Base-by-base conservation (phyloP, 108 stramenopile species). In the Skeletonema potamos region DNA sequence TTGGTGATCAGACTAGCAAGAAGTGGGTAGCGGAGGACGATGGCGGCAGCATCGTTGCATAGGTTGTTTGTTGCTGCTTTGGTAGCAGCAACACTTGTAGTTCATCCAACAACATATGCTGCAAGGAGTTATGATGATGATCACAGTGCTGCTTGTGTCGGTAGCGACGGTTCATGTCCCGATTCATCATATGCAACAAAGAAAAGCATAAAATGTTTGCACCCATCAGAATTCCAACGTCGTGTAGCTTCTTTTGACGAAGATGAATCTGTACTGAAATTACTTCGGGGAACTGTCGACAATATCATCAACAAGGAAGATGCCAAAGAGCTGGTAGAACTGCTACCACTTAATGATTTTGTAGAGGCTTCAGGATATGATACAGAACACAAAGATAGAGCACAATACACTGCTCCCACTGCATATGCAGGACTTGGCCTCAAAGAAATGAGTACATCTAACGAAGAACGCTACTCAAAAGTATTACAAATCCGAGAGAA, bases 401-500 rank as follows among this genome's bases (percentile, higher is more conserved):
- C 41, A 68, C 60, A 41, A 17, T 76, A 76, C 17, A 58, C 59
- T 32, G 74, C 74, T 0, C 74, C 74, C 0, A 13, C 27, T 2
- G 74, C 56, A 29, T 76, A 76, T 41, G 43, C 74, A 15, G 74
- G 58, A 8, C 3, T 76, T 2, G 74, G 74, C 2, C 66, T 76
- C n/a, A 60, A 62, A 62, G 74, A 76, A 56, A 33, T 76, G 22
- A 76, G 66, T 30, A 13, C 62, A 18, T 32, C 28, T 20, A 64
- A 60, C 56, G n/a, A 54, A 48, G 32, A 54, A 22, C 41, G 58
- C 12, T 82, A 82, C 54, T 46, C 46, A 9, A 66, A 61, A 17
- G 20, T 73, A n/a, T 44, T 77, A 27, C 26, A 62, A 36, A 77
- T 82, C 44, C 76, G 81, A 20, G 81, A 82, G 51, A 54, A 34